Conservation (phyloP, 352 stramenopile species). For the Phytophthora kernoviae region DNA sequence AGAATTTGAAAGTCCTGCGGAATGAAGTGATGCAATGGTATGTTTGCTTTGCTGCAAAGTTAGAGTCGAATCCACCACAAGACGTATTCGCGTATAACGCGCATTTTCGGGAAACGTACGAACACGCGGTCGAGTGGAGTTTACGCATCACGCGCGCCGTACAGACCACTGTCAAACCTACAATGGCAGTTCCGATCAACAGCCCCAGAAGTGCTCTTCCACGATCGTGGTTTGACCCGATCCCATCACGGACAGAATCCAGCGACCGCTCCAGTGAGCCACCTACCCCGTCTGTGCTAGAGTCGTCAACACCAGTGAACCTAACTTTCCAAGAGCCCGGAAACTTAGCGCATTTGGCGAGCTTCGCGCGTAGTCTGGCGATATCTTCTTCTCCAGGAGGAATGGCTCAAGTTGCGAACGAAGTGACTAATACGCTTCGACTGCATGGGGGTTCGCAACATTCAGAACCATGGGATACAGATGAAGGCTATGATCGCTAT, state of each 20-base stretch:
- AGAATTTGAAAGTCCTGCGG: slow-evolving; percentile 73
- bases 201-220: slow-evolving; percentile 79
- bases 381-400: slow-evolving; percentile 24
- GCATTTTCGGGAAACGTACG: slow-evolving; percentile 84
- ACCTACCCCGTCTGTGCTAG: slow-evolving; percentile 33
- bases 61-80: slow-evolving; percentile 69
- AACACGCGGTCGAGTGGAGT: slow-evolving; percentile 77
- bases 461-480: slow-evolving; percentile 64
- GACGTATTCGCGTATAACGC: slow-evolving; percentile 84
- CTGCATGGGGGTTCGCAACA: slow-evolving; percentile 40
- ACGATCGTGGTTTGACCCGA: slow-evolving; percentile 79
- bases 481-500: slow-evolving; percentile 66
- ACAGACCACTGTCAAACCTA: slow-evolving; percentile 80
- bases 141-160: slow-evolving; percentile 78
- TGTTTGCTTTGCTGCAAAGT: slow-evolving; percentile 77
- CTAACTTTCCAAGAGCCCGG: slow-evolving; percentile 66
- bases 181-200: slow-evolving; percentile 59
- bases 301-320: slow-evolving; percentile 23
- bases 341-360: slow-evolving; percentile 73
- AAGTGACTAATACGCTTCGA: slow-evolving; percentile 77
- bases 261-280: slow-evolving; percentile 53
- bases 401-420: slow-evolving; percentile 64
- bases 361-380: slow-evolving; percentile 68
- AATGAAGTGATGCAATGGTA: slow-evolving; percentile 88
- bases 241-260: slow-evolving; percentile 50